Evolutionary conservation across 257 asterid genomes (phyloP).

Genomic region (Lithospermum erythrorhizon): DNA sequence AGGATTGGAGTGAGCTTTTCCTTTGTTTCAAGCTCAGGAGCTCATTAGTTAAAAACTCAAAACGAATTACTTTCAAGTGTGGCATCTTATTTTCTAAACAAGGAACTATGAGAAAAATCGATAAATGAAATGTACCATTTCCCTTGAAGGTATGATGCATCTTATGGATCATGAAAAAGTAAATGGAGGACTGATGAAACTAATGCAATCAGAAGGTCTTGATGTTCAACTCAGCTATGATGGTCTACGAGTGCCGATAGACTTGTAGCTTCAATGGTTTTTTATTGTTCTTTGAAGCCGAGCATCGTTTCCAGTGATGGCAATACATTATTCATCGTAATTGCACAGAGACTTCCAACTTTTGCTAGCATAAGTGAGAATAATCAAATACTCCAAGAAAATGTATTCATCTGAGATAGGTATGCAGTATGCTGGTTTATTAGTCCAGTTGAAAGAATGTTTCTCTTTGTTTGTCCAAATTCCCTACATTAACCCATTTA

Average conservation of each 20-base stretch:
- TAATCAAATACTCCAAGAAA: background rate
- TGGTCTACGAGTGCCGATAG: slow-evolving; percentile 71
- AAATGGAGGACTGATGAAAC: slow-evolving; percentile 44
- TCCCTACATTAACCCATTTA: no score
- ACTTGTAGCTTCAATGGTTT: slow-evolving; percentile 23
- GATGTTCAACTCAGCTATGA: slow-evolving; percentile 83
- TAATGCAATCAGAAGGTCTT: slow-evolving; percentile 72
- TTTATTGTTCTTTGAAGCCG: background rate
- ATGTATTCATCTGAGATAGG: background rate
- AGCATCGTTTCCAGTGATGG: background rate
- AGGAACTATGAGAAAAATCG: background rate
- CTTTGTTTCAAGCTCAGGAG: background rate
- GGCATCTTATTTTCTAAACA: background rate
- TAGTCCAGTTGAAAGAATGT: background rate
- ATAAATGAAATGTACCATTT: background rate
- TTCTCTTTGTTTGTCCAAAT: background rate
- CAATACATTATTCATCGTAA: background rate
- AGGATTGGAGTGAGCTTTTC: background rate
- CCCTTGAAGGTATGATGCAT: slow-evolving; percentile 88
- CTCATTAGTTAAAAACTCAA: background rate
- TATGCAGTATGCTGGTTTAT: background rate
- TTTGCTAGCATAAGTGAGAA: no score
- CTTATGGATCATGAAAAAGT: slow-evolving; percentile 85
- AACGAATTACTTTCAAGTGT: background rate
- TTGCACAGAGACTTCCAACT: background rate